These are phyloP conservation scores for Dactylellina parvicollis DNA, from an alignment of 2,329 filamentous ascomycete genomes.

Conservation along the genomic window DNA sequence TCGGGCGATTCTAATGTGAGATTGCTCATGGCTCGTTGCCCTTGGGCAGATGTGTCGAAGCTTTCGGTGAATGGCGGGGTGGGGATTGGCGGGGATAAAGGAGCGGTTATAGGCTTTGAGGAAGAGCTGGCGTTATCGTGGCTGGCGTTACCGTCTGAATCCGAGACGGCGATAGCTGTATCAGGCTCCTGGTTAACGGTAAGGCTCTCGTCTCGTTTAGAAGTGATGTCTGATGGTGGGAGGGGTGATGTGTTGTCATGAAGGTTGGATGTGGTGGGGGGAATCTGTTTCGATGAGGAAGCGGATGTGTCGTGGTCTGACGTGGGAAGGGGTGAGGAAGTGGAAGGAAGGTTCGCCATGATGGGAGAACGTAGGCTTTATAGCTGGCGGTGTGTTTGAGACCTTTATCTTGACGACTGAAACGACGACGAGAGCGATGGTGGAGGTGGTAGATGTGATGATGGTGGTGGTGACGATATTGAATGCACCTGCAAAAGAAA, in stretches of 20 bases:
- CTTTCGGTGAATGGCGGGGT: constrained; percentile 58
- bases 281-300: constrained; percentile 19
- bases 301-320: constrained; percentile 24
- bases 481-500: not conserved
- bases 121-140: constrained; percentile 6
- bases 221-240: not conserved
- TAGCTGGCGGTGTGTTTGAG: not conserved
- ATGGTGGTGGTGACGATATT: not conserved
- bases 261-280: constrained; percentile 6
- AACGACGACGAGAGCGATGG: not conserved
- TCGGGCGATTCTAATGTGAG: constrained; percentile 58
- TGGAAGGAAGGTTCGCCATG: constrained; percentile 48
- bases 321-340: constrained; percentile 25
- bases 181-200: constrained; percentile 40
- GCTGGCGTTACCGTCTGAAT: constrained; percentile 26
- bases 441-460: constrained; percentile 7
- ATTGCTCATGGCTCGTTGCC: constrained; percentile 56
- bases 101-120: constrained; percentile 57
- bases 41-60: constrained; percentile 57
- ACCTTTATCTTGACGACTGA: not conserved
- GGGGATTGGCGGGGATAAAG: constrained; percentile 57
- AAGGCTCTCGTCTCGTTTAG: constrained; percentile 21
- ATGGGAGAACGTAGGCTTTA: constrained; percentile 8
- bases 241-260: not conserved
- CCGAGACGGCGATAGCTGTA: constrained; percentile 27